These are phyloP conservation scores for Curvularia hawaiiensis DNA, from an alignment of 2,329 filamentous ascomycete species.

Conservation along the genomic window DNA sequence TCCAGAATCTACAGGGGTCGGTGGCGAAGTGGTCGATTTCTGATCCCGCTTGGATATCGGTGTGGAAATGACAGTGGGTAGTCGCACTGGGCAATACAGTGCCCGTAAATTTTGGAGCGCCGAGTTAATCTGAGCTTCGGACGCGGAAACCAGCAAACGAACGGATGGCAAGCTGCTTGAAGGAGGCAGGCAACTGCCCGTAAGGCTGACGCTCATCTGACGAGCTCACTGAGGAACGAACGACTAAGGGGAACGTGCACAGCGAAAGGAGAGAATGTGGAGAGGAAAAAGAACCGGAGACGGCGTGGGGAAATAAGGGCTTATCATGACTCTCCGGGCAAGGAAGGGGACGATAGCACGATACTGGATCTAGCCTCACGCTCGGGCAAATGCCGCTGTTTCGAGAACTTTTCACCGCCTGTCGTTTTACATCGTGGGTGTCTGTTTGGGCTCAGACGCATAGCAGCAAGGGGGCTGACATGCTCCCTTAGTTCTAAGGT, in stretches of 20 bases:
- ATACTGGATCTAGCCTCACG: slow-evolving; percentile 35
- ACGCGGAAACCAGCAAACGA: slow-evolving; percentile 26
- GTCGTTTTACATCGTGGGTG: slow-evolving; percentile 32
- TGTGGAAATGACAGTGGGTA: slow-evolving; percentile 28
- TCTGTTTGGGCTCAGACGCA: slow-evolving; percentile 8
- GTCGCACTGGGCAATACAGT: slow-evolving; percentile 43
- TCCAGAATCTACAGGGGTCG: slow-evolving; percentile 39
- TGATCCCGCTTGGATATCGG: slow-evolving; percentile 17
- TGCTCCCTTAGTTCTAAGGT: neutral
- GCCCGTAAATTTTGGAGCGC: slow-evolving; percentile 37
- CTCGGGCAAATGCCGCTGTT: slow-evolving; percentile 31
- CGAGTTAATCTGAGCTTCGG: slow-evolving; percentile 29
- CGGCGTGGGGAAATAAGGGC: slow-evolving; percentile 24
- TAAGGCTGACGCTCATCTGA: slow-evolving; percentile 35
- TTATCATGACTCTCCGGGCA: slow-evolving; percentile 14
- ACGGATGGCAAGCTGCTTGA: slow-evolving; percentile 42
- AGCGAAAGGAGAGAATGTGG: slow-evolving; percentile 6
- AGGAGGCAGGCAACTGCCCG: slow-evolving; percentile 37
- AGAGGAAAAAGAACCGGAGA: slow-evolving; percentile 22
- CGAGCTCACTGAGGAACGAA: slow-evolving; percentile 6
- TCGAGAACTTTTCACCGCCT: slow-evolving; percentile 41
- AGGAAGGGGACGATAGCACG: slow-evolving; percentile 23
- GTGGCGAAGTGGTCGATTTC: slow-evolving; percentile 25
- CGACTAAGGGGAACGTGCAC: slow-evolving; percentile 7
- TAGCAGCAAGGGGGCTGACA: neutral